A percentile compares a stretch with the other conserved stretches of the same genome.
Conservation (phyloP, 768 basidiomycete species). For the Postia placenta region DNA sequence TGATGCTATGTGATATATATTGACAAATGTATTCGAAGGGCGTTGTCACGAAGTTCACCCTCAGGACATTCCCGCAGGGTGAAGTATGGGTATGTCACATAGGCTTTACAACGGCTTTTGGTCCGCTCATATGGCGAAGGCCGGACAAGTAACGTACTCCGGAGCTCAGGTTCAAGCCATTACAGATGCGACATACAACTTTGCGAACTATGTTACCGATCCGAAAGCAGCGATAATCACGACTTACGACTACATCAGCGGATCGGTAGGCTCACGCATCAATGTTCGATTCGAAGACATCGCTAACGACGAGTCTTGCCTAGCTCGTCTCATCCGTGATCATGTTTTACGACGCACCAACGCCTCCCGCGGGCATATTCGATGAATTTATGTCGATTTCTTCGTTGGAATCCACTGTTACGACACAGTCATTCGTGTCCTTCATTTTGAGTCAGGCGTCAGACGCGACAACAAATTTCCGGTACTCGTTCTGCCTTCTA, state of each 20-base stretch:
- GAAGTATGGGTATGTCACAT: conserved; percentile 48
- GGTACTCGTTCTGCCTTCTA: neutral
- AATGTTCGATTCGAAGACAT: neutral
- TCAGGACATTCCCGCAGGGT: conserved; percentile 48
- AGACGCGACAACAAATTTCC: neutral
- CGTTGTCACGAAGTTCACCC: conserved; percentile 52
- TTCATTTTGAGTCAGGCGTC: conserved; percentile 32
- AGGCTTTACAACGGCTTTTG: neutral
- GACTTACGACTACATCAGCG: conserved; percentile 33
- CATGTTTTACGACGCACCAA: conserved; percentile 57
- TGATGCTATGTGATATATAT: conserved; percentile 11
- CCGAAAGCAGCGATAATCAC: conserved; percentile 47
- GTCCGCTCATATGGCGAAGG: conserved; percentile 29
- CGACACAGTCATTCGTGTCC: conserved; percentile 34
- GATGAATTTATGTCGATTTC: conserved; percentile 46
- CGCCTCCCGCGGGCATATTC: conserved; percentile 42
- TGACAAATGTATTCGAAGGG: conserved; percentile 29
- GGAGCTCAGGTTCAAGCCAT: conserved; percentile 14
- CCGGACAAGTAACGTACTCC: conserved; percentile 38
- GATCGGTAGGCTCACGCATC: conserved; percentile 26
- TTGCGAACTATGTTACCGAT: conserved; percentile 36
- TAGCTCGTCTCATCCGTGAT: conserved; percentile 11
- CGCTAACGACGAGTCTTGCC: neutral
- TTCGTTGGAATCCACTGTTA: conserved; percentile 30
- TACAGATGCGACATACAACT: conserved; percentile 36